These are phyloP conservation scores for Ricinus communis DNA, from an alignment of 345 rosid genomes.

Conservation along the genomic window DNA sequence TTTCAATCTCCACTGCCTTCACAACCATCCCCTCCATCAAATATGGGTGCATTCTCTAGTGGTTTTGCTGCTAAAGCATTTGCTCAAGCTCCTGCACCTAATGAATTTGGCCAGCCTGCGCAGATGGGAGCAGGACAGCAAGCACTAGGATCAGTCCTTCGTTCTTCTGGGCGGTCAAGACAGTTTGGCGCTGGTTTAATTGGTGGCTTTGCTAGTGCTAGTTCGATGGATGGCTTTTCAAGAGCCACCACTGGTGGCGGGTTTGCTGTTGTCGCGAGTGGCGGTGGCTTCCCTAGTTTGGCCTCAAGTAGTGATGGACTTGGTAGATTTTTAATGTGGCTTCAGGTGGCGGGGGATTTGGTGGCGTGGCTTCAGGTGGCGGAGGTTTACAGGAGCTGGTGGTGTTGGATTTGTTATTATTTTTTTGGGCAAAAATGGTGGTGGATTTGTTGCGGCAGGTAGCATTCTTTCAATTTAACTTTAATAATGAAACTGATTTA, in stretches of 20 bases:
- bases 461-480: background rate
- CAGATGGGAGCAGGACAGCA: conserved; percentile 82
- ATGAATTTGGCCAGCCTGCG: conserved; percentile 79
- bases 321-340: conserved; percentile 45
- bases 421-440: no score
- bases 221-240: conserved; percentile 57
- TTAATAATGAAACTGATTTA: no score
- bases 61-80: conserved; percentile 50
- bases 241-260: conserved; percentile 48
- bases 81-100: conserved; percentile 56
- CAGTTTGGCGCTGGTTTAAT: conserved; percentile 71
- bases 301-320: conserved; percentile 50
- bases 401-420: no score
- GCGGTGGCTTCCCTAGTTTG: conserved; percentile 41
- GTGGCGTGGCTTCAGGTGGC: conserved; percentile 27
- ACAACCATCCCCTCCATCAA: conserved; percentile 56
- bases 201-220: conserved; percentile 54
- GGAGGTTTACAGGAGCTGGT: conserved; percentile 23
- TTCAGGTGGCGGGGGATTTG: conserved; percentile 48
- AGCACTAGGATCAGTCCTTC: conserved; percentile 89
- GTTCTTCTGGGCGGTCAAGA: conserved; percentile 93
- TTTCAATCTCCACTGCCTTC: conserved; percentile 60
- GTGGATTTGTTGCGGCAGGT: conserved; percentile 19
- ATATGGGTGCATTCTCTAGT: conserved; percentile 52
- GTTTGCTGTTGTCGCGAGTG: conserved; percentile 39